Evolutionary conservation across 805 yeast species (phyloP).

Genomic region (Wickerhamiella lipophila): DNA sequence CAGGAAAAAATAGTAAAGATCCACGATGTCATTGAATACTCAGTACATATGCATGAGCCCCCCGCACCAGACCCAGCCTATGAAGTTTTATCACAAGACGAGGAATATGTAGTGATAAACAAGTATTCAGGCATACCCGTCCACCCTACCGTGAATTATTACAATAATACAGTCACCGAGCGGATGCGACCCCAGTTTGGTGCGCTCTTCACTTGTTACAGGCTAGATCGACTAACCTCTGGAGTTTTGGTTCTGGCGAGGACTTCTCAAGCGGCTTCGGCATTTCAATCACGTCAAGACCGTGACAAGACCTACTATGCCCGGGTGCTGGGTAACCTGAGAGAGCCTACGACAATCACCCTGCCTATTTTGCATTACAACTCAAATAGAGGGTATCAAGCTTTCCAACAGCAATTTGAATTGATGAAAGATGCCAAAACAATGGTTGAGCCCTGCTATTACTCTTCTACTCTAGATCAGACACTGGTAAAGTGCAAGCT

Average conservation of each 20-base stretch:
- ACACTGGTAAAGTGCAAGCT: constrained; percentile 66
- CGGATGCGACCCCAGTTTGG: constrained; percentile 15
- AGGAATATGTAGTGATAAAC: constrained; percentile 63
- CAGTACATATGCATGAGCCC: constrained; percentile 83
- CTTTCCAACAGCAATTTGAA: constrained; percentile 9
- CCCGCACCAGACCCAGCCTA: constrained; percentile 47
- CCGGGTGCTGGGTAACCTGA: constrained; percentile 5
- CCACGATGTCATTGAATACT: constrained; percentile 72
- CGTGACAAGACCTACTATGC: constrained; percentile 11
- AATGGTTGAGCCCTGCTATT: constrained; percentile 6
- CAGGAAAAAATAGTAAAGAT: constrained; percentile 39
- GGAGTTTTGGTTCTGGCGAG: constrained; percentile 22
- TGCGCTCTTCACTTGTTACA: constrained; percentile 20
- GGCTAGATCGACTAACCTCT: constrained; percentile 23
- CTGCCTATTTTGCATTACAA: constrained; percentile 20
- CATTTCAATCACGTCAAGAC: constrained; percentile 3
- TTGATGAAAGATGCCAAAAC: constrained; percentile 18
- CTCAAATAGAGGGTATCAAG: constrained; percentile 19
- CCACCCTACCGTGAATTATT: constrained; percentile 79
- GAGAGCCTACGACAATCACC: neutral
- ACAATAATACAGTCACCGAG: constrained; percentile 40
- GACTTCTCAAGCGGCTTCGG: constrained; percentile 12
- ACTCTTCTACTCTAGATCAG: constrained; percentile 3
- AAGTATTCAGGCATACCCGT: constrained; percentile 92
- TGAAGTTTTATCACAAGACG: constrained; percentile 54